phyloP scores from a whole-genome alignment of 2,329 filamentous ascomycete genomes.

The Purpureocillium lavendulum region DNA sequence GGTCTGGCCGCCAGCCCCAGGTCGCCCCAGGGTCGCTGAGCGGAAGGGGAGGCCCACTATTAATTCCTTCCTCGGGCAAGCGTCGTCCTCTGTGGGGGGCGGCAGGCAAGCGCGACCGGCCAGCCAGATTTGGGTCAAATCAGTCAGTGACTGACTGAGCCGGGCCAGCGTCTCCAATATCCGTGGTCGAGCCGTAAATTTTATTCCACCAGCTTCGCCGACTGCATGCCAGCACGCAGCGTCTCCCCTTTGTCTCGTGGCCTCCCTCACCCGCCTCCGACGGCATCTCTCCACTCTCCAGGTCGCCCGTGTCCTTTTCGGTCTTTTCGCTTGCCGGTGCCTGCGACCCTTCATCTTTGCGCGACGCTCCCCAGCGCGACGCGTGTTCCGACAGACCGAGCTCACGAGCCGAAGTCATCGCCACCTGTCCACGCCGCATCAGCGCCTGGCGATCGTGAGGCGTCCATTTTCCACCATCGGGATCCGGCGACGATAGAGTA shows the following conservation, averaged over 20 bases:
- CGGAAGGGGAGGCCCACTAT: background rate
- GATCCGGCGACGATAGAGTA: slow-evolving; percentile 7
- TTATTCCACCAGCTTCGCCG: slow-evolving; percentile 18
- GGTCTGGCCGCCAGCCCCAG: too few species aligned
- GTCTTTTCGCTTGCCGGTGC: background rate
- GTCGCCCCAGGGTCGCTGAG: background rate
- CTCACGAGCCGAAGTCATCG: too few species aligned
- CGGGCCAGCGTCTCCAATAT: too few species aligned
- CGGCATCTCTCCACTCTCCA: slow-evolving; percentile 3
- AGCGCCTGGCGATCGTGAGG: background rate
- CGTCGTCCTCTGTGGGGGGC: background rate
- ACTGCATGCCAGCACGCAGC: slow-evolving; percentile 14
- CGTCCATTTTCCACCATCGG: slow-evolving; percentile 3
- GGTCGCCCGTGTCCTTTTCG: slow-evolving; percentile 4
- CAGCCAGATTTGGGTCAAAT: background rate
- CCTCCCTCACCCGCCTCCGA: slow-evolving; percentile 5
- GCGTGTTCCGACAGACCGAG: background rate
- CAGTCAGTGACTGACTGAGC: too few species aligned
- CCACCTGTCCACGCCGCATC: background rate
- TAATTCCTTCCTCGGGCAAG: slow-evolving; percentile 1
- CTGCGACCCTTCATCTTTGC: background rate
- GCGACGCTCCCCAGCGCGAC: background rate
- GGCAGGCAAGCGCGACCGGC: background rate
- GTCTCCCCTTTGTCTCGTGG: slow-evolving; percentile 4
- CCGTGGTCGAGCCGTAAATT: slow-evolving; percentile 13